Evolutionary conservation across 306 rosid species (phyloP), one percentile per base, ranked within the genome.

Genomic region (Pyrus betulifolia): DNA sequence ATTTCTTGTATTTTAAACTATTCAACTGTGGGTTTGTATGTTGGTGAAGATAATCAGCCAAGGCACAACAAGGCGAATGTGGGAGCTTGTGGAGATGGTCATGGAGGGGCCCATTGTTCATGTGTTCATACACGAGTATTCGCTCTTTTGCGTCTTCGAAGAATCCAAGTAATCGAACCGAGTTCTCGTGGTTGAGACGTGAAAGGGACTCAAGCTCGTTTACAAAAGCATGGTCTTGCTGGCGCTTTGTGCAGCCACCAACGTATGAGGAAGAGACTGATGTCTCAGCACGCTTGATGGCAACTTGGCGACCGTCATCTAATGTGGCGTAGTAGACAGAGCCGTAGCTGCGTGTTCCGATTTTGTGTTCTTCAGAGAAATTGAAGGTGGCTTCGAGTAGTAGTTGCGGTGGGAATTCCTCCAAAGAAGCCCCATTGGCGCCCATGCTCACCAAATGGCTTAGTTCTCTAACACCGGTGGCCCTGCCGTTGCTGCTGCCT

Each of bases 101-200:
- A 8, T 84, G 80, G 54, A 95, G 87, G 55, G 88, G 80, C 4
- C 97, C 98, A 63, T 90, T 95, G 52, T 52, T 79, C 92, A 92
- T 72, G 76, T 80, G 88, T 67, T 95, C 97, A 3, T 92, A 95
- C 11, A 92, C 97, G 74, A 95, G 68, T 0, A 95, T 88, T 4
- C 97, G 74, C 70, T 95, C 98, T 1, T 81, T 82, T 11, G 11
- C 57, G 77, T 92, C 97, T 45, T 90, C 97, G 13, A 79, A 89
- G 66, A 89, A 95, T 2, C 98, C 98, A 3, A 86, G 21, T 42
- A 95, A 69, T 2, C 85, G 79, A 9, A 95, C 97, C 1, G 92
- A 76, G 70, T 95, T 92, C 82, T 87, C 92, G 75, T 95, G 98
- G 90, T 92, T 88, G 78, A 95, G 89, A 30, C 98, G 87, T 2